A percentile compares a stretch with the other conserved stretches of the same genome.
Conservation (phyloP, 2,329 filamentous ascomycete genomes). For the Didymella exigua region DNA sequence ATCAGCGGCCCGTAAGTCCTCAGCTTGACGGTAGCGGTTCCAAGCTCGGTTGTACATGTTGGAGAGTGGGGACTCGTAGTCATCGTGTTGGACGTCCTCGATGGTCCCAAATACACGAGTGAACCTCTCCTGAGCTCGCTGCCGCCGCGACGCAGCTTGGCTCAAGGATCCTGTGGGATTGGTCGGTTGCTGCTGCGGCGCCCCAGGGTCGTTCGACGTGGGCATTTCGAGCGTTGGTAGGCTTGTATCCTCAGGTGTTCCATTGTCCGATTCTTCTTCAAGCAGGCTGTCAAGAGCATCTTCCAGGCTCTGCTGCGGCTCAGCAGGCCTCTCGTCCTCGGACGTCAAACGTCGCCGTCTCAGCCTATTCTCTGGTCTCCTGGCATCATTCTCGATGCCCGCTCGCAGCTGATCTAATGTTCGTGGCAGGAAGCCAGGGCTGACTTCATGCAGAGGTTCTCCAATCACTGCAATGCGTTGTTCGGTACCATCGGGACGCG, state of each 20-base stretch:
- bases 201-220: background rate
- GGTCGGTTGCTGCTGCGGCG: background rate
- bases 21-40: slow-evolving; percentile 52
- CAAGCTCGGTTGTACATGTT: slow-evolving; percentile 55
- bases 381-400: slow-evolving; percentile 37
- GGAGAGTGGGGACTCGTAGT: slow-evolving; percentile 56
- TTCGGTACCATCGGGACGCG: slow-evolving; percentile 51
- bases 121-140: slow-evolving; percentile 37
- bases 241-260: background rate
- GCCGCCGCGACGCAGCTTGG: slow-evolving; percentile 24
- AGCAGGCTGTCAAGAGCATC: slow-evolving; percentile 45
- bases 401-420: slow-evolving; percentile 53
- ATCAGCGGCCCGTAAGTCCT: slow-evolving; percentile 39
- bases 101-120: slow-evolving; percentile 53
- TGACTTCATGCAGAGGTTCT: slow-evolving; percentile 55
- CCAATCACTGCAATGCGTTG: slow-evolving; percentile 53
- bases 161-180: slow-evolving; percentile 15
- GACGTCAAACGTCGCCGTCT: slow-evolving; percentile 27
- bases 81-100: slow-evolving; percentile 55
- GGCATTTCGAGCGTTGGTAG: background rate
- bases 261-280: slow-evolving; percentile 33
- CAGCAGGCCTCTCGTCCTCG: slow-evolving; percentile 30
- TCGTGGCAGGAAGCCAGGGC: slow-evolving; percentile 54
- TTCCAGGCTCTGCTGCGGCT: slow-evolving; percentile 40
- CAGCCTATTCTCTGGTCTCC: slow-evolving; percentile 39